A percentile compares a stretch with the other conserved stretches of the same genome.
Conservation (phyloP, 192 early-diverging fungal species). For the Oehlia diaphana region DNA sequence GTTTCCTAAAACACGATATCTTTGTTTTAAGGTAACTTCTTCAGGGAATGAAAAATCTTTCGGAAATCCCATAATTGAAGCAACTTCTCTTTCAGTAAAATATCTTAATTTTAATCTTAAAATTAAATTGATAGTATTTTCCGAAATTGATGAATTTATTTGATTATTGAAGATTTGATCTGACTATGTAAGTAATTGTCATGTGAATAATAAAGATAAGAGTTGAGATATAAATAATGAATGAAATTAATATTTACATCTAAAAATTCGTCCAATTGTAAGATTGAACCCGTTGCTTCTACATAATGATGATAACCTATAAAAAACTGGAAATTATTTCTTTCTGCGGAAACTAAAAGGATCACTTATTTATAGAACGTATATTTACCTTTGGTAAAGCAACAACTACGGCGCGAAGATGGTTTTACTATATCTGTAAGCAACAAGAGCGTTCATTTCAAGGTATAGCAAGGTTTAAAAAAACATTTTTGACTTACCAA, state of each 20-base stretch:
- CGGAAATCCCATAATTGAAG: conserved; percentile 81
- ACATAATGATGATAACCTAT: conserved; percentile 70
- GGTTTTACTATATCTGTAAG: conserved; percentile 64
- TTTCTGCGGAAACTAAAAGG: no score
- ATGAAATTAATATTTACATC: conserved; percentile 41
- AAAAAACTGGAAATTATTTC: no score
- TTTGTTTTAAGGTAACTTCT: conserved; percentile 65
- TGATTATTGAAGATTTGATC: background rate
- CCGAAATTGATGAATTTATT: background rate
- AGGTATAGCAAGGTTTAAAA: background rate
- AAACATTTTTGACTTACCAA: conserved; percentile 37
- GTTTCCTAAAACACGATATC: conserved; percentile 88
- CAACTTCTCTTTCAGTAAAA: conserved; percentile 67
- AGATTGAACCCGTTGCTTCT: conserved; percentile 57
- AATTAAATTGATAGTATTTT: background rate
- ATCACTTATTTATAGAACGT: no score
- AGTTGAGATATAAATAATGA: background rate
- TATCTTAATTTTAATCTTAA: conserved; percentile 45
- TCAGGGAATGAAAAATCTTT: conserved; percentile 71
- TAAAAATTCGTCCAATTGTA: conserved; percentile 49
- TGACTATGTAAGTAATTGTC: background rate
- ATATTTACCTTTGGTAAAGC: conserved; percentile 72
- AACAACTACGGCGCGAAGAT: conserved; percentile 62
- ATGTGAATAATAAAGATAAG: background rate
- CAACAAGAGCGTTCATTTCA: background rate